Evolutionary conservation across 768 basidiomycete genomes (phyloP), one percentile per base, ranked within the genome.

Genomic region (Termitomyces sp.): DNA sequence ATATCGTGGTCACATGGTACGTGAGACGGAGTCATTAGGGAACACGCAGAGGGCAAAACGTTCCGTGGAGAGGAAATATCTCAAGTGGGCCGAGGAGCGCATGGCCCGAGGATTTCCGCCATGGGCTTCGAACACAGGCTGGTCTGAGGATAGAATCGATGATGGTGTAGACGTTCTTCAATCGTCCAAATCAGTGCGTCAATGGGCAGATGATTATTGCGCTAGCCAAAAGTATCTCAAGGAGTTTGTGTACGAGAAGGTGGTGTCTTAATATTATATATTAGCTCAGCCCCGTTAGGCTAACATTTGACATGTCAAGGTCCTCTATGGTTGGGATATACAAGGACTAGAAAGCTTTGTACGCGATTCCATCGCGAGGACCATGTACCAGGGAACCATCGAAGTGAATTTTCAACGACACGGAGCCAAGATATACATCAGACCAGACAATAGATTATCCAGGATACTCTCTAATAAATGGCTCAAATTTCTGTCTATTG

Each of bases 151-250:
- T 46, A 51, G 39, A 20, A 57, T 41, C 12, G 55, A 60, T 49
- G 58, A 58, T 45, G 62, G 57, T 15, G 42, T 39, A 3, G 47
- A 55, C 15, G 57, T 54, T 7, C 68, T 86, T 45, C 76, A 72
- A 55, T 86, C 85, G 2, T 83, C 83, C 16, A 82, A 81, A 71
- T 79, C 85, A 0, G 66, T 92, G 44, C 75, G 88, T 33, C 78
- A 87, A 58, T 94, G 92, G 92, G 90, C 90, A 8, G 89, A 92
- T 62, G 85, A 88, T 56, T 93, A 91, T 64, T 92, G 90, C 57
- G 77, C 80, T 26, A 88, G 86, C 64, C 74, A 69, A 8, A 92
- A 87, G 64, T 69, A 78, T 16, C 73, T 93, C 60, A 93, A 92
- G 68, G 90, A 92, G 70, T 91, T 94, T 66, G 77, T 81, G 6